Conservation (phyloP, 305 asterid genomes). For the Plantago lanceolata region DNA sequence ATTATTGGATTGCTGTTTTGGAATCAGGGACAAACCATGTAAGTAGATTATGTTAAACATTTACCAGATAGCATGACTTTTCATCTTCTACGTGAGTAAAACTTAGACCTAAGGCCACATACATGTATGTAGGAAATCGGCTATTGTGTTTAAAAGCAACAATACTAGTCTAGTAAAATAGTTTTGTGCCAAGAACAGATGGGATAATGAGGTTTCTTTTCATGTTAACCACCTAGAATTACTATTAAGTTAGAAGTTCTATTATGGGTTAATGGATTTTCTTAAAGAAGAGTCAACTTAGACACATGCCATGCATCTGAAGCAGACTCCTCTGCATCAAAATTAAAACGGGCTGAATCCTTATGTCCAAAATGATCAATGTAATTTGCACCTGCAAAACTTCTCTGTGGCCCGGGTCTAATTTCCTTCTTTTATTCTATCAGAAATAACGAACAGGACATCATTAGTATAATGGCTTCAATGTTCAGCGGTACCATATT, state of each 20-base stretch:
- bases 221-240: not conserved
- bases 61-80: slow-evolving; percentile 1
- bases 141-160: not conserved
- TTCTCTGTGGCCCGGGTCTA: not conserved
- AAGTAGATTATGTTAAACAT: slow-evolving; percentile 16
- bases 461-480: slow-evolving; percentile 34
- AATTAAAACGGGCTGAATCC: not conserved
- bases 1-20: slow-evolving; percentile 38
- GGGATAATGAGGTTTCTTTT: not conserved
- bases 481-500: slow-evolving; percentile 33
- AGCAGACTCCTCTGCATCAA: not conserved
- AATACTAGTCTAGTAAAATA: not conserved
- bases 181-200: not conserved
- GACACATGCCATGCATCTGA: not conserved
- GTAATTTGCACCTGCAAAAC: not conserved
- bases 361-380: not conserved
- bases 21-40: slow-evolving; percentile 36
- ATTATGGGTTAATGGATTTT: not conserved
- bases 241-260: not conserved
- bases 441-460: slow-evolving; percentile 37
- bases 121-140: not conserved
- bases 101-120: slow-evolving; percentile 5
- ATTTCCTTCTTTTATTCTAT: slow-evolving; percentile 1
- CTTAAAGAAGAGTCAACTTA: not conserved
- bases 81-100: slow-evolving; percentile 2